These are phyloP conservation scores for Candida silvicultrix DNA, from an alignment of 805 yeast species.

Conservation along the genomic window DNA sequence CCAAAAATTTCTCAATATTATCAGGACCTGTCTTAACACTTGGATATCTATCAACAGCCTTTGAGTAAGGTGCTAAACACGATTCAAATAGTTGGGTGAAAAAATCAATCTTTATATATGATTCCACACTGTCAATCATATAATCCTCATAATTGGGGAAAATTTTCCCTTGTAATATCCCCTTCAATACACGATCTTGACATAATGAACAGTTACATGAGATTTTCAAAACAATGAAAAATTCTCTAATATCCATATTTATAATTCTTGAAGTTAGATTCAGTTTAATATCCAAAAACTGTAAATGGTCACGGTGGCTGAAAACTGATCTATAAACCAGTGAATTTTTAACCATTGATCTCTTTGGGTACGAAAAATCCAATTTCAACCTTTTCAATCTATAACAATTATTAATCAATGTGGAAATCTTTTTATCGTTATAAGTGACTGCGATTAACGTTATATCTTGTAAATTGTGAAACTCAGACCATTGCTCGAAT, in stretches of 20 bases:
- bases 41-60: slow-evolving; percentile 36
- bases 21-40: slow-evolving; percentile 36
- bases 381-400: slow-evolving; percentile 30
- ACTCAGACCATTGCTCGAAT: slow-evolving; percentile 31
- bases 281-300: slow-evolving; percentile 33
- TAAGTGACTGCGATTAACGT: slow-evolving; percentile 33
- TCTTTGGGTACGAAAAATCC: slow-evolving; percentile 30
- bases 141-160: slow-evolving; percentile 25
- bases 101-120: slow-evolving; percentile 28
- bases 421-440: slow-evolving; percentile 23
- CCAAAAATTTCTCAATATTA: slow-evolving; percentile 24
- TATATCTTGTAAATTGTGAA: slow-evolving; percentile 29
- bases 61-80: slow-evolving; percentile 34
- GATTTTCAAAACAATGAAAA: slow-evolving; percentile 8
- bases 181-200: slow-evolving; percentile 19
- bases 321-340: slow-evolving; percentile 28
- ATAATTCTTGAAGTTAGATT: slow-evolving; percentile 10
- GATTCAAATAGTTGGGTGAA: slow-evolving; percentile 29
- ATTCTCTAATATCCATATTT: slow-evolving; percentile 13
- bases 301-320: slow-evolving; percentile 26
- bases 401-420: slow-evolving; percentile 25
- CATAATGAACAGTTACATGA: slow-evolving; percentile 17
- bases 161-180: slow-evolving; percentile 28
- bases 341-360: slow-evolving; percentile 26
- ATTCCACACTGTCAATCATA: slow-evolving; percentile 19